Evolutionary conservation across 768 basidiomycete genomes (phyloP).

Genomic region (Lyophyllum decastes): DNA sequence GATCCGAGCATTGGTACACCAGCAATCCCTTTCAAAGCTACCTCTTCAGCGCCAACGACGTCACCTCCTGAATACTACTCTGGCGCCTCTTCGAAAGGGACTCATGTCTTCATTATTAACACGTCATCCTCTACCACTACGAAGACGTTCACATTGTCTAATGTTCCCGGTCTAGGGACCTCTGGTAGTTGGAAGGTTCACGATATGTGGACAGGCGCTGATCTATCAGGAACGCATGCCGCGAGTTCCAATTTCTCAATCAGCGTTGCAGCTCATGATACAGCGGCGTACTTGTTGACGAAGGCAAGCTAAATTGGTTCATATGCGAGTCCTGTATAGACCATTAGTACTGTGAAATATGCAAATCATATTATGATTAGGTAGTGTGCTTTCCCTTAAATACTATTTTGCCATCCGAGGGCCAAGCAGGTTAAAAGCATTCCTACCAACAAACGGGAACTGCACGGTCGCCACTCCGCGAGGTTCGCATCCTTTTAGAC

Average conservation of each 20-base stretch:
- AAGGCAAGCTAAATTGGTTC: slow-evolving; percentile 1
- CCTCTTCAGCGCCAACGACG: slow-evolving; percentile 36
- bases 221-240: slow-evolving; percentile 42
- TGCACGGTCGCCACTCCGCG: too few species aligned
- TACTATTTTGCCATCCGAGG: too few species aligned
- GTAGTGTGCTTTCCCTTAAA: too few species aligned
- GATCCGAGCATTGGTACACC: slow-evolving; percentile 45
- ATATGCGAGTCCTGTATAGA: background rate
- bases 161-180: slow-evolving; percentile 44
- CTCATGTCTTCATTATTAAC: slow-evolving; percentile 58
- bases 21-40: slow-evolving; percentile 48
- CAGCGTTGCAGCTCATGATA: slow-evolving; percentile 51
- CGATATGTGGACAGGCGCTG: slow-evolving; percentile 55
- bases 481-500: too few species aligned
- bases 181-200: slow-evolving; percentile 41
- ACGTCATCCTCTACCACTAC: slow-evolving; percentile 38
- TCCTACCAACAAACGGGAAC: too few species aligned
- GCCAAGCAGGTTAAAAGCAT: too few species aligned
- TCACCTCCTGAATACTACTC: slow-evolving; percentile 55
- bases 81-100: slow-evolving; percentile 49
- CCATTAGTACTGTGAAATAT: background rate
- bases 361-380: background rate
- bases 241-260: slow-evolving; percentile 37
- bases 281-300: slow-evolving; percentile 49
- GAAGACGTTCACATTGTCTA: slow-evolving; percentile 46